These are phyloP conservation scores for Phycomyces nitens DNA, from an alignment of 192 early-diverging fungal species.

Conservation along the genomic window DNA sequence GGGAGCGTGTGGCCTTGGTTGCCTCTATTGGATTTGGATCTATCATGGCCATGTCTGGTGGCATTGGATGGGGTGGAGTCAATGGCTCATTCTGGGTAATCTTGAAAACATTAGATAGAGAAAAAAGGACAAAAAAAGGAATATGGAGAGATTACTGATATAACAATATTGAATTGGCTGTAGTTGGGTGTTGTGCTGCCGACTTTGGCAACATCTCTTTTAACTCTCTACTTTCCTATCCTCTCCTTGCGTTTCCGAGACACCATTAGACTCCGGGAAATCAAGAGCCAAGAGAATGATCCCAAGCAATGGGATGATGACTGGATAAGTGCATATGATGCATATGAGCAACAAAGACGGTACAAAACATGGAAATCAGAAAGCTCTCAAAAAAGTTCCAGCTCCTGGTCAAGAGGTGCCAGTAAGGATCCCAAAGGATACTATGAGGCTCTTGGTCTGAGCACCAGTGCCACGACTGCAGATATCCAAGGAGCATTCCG, in stretches of 20 bases:
- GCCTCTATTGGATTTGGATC: conserved; percentile 36
- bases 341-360: conserved; percentile 31
- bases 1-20: conserved; percentile 41
- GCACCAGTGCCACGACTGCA: conserved; percentile 29
- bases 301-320: conserved; percentile 41
- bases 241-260: conserved; percentile 41
- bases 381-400: not conserved
- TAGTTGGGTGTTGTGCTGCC: conserved; percentile 48
- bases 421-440: conserved; percentile 41
- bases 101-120: not conserved
- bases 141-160: not conserved
- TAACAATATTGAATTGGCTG: not conserved
- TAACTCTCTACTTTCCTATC: conserved; percentile 49
- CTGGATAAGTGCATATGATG: conserved; percentile 47
- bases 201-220: conserved; percentile 37
- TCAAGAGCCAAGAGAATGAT: conserved; percentile 38
- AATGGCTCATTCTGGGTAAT: conserved; percentile 37
- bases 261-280: conserved; percentile 40
- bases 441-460: conserved; percentile 39
- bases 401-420: not conserved
- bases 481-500: conserved; percentile 53
- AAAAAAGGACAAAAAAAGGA: not conserved
- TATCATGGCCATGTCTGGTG: conserved; percentile 25
- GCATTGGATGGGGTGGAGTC: conserved; percentile 31
- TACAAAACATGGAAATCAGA: conserved; percentile 28